These are phyloP conservation scores for Yamadazyma friedrichii DNA, from an alignment of 1,139 yeast species.

Conservation along the genomic window DNA sequence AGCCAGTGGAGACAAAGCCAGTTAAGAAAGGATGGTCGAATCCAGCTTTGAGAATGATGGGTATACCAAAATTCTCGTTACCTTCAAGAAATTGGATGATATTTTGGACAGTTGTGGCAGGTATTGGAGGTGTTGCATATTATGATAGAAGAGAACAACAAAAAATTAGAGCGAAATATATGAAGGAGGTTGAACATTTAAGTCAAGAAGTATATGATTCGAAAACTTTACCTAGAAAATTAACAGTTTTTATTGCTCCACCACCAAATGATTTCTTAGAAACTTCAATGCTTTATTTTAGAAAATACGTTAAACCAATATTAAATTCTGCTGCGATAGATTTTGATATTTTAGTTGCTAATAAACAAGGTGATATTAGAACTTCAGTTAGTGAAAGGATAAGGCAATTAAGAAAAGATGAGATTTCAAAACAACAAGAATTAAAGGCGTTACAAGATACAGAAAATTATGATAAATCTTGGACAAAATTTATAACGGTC, in stretches of 20 bases:
- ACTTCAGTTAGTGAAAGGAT: constrained; percentile 78
- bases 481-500: constrained; percentile 18
- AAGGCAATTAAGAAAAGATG: constrained; percentile 59
- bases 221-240: constrained; percentile 62
- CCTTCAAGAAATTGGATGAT: constrained; percentile 95
- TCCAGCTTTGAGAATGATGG: constrained; percentile 88
- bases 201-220: constrained; percentile 39
- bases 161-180: constrained; percentile 64
- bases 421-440: constrained; percentile 15
- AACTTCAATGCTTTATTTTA: constrained; percentile 69
- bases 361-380: constrained; percentile 88
- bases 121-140: constrained; percentile 66
- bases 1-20: constrained; percentile 5
- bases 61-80: constrained; percentile 69
- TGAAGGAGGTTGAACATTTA: constrained; percentile 53
- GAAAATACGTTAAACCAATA: constrained; percentile 82
- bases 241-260: constrained; percentile 86
- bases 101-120: constrained; percentile 72
- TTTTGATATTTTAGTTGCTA: constrained; percentile 70
- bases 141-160: constrained; percentile 80
- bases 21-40: constrained; percentile 61
- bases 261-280: constrained; percentile 94
- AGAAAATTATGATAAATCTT: constrained; percentile 9
- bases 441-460: constrained; percentile 4
- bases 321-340: constrained; percentile 86